phyloP scores from a whole-genome alignment of 345 rosid species.

The Eucalyptus viminalis region DNA sequence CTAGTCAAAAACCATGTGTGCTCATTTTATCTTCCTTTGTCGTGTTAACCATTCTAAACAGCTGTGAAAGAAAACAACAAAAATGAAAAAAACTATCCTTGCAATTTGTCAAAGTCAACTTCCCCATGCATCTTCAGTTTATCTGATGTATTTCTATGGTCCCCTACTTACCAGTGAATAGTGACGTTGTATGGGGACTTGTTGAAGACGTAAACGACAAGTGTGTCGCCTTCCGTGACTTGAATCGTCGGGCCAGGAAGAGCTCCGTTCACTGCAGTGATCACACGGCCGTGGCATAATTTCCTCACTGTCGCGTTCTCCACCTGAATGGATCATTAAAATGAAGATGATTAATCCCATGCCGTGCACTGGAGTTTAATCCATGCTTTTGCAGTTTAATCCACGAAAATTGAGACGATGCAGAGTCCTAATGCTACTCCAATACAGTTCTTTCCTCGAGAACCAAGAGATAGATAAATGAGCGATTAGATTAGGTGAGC shows the following conservation, averaged over 20 bases:
- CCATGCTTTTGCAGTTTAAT: not conserved
- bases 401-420: not conserved
- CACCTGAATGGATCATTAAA: constrained; percentile 33
- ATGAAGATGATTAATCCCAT: not conserved
- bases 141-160: not conserved
- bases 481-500: not conserved
- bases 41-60: not conserved
- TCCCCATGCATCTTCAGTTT: not conserved
- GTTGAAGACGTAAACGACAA: constrained; percentile 60
- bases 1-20: not conserved
- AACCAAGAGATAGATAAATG: not conserved
- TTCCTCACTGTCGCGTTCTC: constrained; percentile 37
- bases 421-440: not conserved
- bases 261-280: constrained; percentile 66
- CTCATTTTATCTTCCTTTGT: not conserved
- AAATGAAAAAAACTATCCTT: not conserved
- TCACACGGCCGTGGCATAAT: constrained; percentile 42
- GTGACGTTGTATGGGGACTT: constrained; percentile 77
- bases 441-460: not conserved
- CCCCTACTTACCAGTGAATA: constrained; percentile 60
- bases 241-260: constrained; percentile 66
- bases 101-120: not conserved
- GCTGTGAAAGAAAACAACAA: not conserved
- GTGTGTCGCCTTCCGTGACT: constrained; percentile 67
- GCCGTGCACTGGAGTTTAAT: not conserved